Conservation (phyloP, 768 basidiomycete genomes). For the Lepiota brunneoincarnata region DNA sequence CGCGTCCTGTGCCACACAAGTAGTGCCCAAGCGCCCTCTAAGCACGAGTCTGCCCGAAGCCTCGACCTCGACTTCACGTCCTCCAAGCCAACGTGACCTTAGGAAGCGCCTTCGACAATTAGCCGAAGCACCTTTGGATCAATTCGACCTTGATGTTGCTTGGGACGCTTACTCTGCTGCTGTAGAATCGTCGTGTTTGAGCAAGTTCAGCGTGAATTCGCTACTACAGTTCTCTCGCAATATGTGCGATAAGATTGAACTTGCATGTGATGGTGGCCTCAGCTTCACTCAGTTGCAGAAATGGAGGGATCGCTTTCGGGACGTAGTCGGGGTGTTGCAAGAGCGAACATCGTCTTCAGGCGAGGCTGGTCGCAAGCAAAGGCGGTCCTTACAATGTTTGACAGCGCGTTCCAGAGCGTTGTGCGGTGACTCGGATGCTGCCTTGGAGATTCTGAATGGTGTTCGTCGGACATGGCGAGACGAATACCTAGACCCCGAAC, state of each 20-base stretch:
- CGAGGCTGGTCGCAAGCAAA: neutral
- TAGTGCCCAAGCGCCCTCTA: slow-evolving; percentile 2
- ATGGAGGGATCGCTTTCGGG: slow-evolving; percentile 26
- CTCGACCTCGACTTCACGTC: neutral
- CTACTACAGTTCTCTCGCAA: slow-evolving; percentile 21
- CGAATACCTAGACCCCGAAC: neutral
- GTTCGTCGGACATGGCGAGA: neutral
- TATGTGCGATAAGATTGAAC: slow-evolving; percentile 22
- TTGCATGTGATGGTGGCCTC: neutral
- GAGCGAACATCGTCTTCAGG: neutral
- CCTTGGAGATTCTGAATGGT: neutral
- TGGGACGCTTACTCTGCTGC: slow-evolving; percentile 37
- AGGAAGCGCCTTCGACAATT: neutral
- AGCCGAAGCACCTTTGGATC: slow-evolving; percentile 1
- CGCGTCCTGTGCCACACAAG: slow-evolving; percentile 18
- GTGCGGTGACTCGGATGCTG: neutral
- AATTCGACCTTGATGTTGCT: slow-evolving; percentile 34
- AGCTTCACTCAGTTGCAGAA: neutral
- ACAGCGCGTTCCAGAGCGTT: neutral
- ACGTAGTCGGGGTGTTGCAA: slow-evolving; percentile 25
- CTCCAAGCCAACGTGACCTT: neutral
- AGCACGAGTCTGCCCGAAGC: neutral
- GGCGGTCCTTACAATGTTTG: neutral
- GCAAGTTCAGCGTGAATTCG: neutral
- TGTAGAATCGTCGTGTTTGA: neutral